phyloP scores from a whole-genome alignment of 768 basidiomycete species.

The Xanthoconium purpureum region DNA sequence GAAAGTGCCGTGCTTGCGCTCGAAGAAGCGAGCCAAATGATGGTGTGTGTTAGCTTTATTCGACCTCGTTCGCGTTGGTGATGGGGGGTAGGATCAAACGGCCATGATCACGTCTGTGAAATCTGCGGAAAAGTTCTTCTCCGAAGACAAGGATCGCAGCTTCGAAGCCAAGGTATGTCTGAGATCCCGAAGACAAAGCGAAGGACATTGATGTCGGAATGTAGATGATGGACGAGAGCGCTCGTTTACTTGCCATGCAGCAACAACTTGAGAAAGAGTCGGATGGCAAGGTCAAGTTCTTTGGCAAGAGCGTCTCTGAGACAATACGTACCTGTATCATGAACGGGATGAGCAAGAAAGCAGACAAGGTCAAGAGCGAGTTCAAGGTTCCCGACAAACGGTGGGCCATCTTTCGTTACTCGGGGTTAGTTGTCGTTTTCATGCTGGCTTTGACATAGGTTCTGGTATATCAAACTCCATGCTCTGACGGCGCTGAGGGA shows the following conservation, averaged over 20 bases:
- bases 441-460: constrained; percentile 44
- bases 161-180: constrained; percentile 87
- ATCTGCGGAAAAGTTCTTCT: constrained; percentile 88
- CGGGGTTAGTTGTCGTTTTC: neutral
- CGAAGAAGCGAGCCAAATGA: constrained; percentile 71
- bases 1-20: constrained; percentile 90
- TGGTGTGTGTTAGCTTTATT: constrained; percentile 40
- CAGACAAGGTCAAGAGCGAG: constrained; percentile 84
- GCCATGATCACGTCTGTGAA: constrained; percentile 72
- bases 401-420: constrained; percentile 38
- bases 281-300: constrained; percentile 73
- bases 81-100: constrained; percentile 58
- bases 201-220: neutral
- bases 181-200: no score
- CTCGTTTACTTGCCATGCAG: constrained; percentile 72
- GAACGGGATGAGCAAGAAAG: constrained; percentile 79
- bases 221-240: constrained; percentile 90
- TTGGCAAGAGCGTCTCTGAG: constrained; percentile 82
- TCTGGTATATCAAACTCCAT: constrained; percentile 90
- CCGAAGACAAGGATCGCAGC: constrained; percentile 85
- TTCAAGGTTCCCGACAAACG: constrained; percentile 96
- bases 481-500: constrained; percentile 76
- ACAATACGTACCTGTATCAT: constrained; percentile 77
- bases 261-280: constrained; percentile 86
- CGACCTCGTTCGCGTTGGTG: neutral